Evolutionary conservation across 371 early-diverging fungal species (phyloP), one percentile per base, ranked within the genome.

Genomic region (Mycotypha africana): DNA sequence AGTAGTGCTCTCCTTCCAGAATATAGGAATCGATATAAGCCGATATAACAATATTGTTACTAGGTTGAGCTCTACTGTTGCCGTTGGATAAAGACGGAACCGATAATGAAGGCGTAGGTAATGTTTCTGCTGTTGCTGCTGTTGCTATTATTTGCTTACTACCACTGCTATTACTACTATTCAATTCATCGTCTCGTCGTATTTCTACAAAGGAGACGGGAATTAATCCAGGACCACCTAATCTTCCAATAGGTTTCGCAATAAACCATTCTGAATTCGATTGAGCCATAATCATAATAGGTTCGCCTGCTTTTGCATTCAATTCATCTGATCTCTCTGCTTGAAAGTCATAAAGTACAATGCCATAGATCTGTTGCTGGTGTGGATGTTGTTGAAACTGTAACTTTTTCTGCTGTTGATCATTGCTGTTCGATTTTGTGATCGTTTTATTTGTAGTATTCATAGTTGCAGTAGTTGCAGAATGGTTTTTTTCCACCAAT

Each of bases 211-310:
- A 89, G 14, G 79, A 70, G 15, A 84, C 79, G 5, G 89, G 89
- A 52, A 89, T 84, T 36, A 89, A 67, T 3, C 88, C 89, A 10
- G 86, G 82, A 4, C 76, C 78, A 14, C 81, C 80, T 11, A 78
- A 62, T 11, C 79, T 57, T 37, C 67, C 75, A 34, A 80, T 76
- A 14, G 79, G 81, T 60, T 83, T 85, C 23, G 85, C 89, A 15
- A 89, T 81, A 56, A 78, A 79, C 89, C 89, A 89, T 52, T 88
- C 89, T 3, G 73, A 67, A 45, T 82, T 85, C 28, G 81, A 79
- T 39, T 86, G 82, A 6, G 87, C 88, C 49, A 88, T 76, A n/a
- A 89, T 71, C 19, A 87, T 65, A 48, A 89, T 74, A 2, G 70
- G 67, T 48, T 88, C 88, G 23, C 82, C 85, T 36, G 69, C 72